Base-by-base conservation (phyloP, 1,284 basidiomycete genomes). In the Ceratobasidium sp. region DNA sequence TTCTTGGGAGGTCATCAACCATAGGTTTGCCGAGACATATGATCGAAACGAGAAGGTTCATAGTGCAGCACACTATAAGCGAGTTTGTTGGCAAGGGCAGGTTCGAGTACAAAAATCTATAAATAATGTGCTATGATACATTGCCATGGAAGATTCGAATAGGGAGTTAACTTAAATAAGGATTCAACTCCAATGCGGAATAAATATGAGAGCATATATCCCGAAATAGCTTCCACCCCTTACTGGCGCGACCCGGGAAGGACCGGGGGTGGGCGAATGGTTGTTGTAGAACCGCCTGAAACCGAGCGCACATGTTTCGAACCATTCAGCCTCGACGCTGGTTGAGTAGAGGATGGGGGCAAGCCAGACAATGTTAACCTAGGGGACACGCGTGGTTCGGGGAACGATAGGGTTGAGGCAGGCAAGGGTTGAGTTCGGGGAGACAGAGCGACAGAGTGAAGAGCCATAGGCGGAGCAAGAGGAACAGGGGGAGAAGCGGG, bases 241-340 rank as follows among this genome's bases (percentile, higher is more conserved):
- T 51, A 51, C 20, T 10, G 49, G 49, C 49, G 5, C 53, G 53
- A n/a, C 15, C 53, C 39, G 17, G 63, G 63, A 42, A 47, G 63
- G 23, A 65, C 63, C 17, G 61, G 61, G n/a, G 39, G 61, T 64
- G 61, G 61, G 17, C 61, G 61, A 11, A 64, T 64, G 23, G 28
- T 54, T 8, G 53, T 54, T 28, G 53, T 54, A 13, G 53, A 26
- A 28, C 53, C 28, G 8, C 53, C 53, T 23, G 63, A 65, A n/a
- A 28, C 37, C 28, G 42, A 42, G 39, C 45, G 42, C n/a, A 23
- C 42, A n/a, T 49, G 45, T 2, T 15, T 39, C 17, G n/a, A 5
- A 7, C 39, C 39, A 31, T 23, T 47, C 17, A 15, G 3, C 13
- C 63, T 39, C 2, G 63, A 37, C 15, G 20, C 37, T 11, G 26